These are phyloP conservation scores for Carnegiea gigantea DNA, from an alignment of 179 eudicot species.

Conservation along the genomic window DNA sequence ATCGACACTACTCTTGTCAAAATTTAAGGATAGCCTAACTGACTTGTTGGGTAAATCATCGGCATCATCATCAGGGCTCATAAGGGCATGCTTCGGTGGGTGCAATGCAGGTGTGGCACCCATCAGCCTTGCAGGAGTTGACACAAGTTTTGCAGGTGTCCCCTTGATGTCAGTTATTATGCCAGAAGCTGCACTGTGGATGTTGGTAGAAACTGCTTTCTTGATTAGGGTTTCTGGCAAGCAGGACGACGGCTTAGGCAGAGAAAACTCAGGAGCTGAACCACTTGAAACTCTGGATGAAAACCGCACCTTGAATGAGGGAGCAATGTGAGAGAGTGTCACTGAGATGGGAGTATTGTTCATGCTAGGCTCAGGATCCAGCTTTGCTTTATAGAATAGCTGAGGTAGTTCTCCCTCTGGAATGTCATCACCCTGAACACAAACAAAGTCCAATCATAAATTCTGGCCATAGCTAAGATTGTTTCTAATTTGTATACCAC, in stretches of 20 bases:
- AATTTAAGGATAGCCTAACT: constrained; percentile 51
- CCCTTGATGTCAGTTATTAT: constrained; percentile 18
- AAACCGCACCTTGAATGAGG: constrained; percentile 51
- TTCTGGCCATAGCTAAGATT: not conserved
- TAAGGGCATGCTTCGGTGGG: constrained; percentile 51
- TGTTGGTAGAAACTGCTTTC: constrained; percentile 14
- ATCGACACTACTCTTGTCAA: constrained; percentile 42
- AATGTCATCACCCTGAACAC: constrained; percentile 58
- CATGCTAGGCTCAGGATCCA: constrained; percentile 22
- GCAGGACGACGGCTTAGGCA: constrained; percentile 3
- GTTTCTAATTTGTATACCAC: not conserved
- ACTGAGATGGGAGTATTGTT: constrained; percentile 15
- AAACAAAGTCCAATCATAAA: constrained; percentile 14
- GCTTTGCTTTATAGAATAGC: constrained; percentile 50
- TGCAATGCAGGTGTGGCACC: constrained; percentile 54
- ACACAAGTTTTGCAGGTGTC: constrained; percentile 47
- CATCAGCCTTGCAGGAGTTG: constrained; percentile 56
- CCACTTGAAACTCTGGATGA: constrained; percentile 31
- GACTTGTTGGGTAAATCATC: constrained; percentile 41
- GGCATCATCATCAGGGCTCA: constrained; percentile 47
- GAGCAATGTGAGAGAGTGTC: constrained; percentile 52
- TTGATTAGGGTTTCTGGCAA: constrained; percentile 46
- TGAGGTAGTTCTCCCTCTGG: constrained; percentile 74
- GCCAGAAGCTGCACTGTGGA: constrained; percentile 11
- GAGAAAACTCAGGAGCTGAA: constrained; percentile 16